Conservation (phyloP, 2,329 filamentous ascomycete species). For the Aspergillus latus region DNA sequence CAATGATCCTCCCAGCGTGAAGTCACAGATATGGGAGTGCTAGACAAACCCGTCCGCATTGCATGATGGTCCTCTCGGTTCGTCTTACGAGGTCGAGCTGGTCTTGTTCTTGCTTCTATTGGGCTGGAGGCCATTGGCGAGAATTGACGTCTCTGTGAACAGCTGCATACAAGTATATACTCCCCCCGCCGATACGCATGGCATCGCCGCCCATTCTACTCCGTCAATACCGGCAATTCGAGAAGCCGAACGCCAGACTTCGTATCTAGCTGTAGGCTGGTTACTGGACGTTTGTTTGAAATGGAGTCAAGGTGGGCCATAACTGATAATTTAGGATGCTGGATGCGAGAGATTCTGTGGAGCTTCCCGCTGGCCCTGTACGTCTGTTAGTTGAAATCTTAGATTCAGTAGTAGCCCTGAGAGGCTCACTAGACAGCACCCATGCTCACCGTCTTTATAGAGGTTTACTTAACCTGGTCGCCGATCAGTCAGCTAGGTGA, state of each 20-base stretch:
- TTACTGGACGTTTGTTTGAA: neutral
- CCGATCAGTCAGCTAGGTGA: neutral
- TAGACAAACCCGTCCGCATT: neutral
- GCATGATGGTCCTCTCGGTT: neutral
- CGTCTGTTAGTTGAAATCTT: neutral
- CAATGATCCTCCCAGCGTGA: slow-evolving; percentile 32
- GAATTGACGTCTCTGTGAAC: neutral
- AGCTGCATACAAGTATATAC: slow-evolving; percentile 23
- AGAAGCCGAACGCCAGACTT: slow-evolving; percentile 3
- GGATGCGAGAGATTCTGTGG: slow-evolving; percentile 19
- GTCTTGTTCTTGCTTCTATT: slow-evolving; percentile 40
- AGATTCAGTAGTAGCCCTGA: neutral
- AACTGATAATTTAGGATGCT: slow-evolving; percentile 23
- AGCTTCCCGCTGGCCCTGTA: slow-evolving; percentile 6
- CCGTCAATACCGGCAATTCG: neutral
- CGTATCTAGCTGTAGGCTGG: slow-evolving; percentile 9
- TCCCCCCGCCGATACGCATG: slow-evolving; percentile 26
- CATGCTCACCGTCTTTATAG: slow-evolving; percentile 10
- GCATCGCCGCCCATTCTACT: slow-evolving; percentile 28
- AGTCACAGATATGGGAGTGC: slow-evolving; percentile 34
- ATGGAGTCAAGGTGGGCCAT: neutral
- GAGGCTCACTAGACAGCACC: slow-evolving; percentile 9
- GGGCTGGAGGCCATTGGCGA: slow-evolving; percentile 20
- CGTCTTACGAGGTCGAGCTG: slow-evolving; percentile 31
- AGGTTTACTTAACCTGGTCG: slow-evolving; percentile 6